These are phyloP conservation scores for Psilocybe subaeruginosa DNA, from an alignment of 768 basidiomycete species.

Conservation along the genomic window DNA sequence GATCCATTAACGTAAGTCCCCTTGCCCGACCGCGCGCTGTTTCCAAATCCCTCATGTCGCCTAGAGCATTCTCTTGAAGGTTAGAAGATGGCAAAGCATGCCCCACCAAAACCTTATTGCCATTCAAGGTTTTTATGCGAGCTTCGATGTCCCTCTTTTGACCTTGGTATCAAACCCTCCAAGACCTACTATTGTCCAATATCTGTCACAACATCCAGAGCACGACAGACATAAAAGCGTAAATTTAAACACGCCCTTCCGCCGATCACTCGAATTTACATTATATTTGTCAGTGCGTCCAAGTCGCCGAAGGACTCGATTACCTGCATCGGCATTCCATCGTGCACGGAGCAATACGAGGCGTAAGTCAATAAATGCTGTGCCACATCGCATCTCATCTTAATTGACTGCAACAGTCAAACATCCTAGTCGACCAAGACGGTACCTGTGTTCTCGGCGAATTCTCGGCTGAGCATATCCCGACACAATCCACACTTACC, in stretches of 20 bases:
- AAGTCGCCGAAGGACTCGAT: constrained; percentile 23
- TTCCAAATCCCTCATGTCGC: not conserved
- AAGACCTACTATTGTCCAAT: constrained; percentile 2
- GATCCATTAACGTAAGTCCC: constrained; percentile 1
- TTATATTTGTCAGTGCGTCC: constrained; percentile 14
- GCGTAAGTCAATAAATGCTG: constrained; percentile 8
- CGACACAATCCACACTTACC: constrained; percentile 14
- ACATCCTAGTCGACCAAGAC: constrained; percentile 23
- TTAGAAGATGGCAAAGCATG: constrained; percentile 1
- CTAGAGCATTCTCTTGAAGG: constrained; percentile 5
- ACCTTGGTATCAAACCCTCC: not conserved
- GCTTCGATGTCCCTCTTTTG: not conserved
- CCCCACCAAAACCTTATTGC: not conserved
- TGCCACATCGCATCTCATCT: not conserved
- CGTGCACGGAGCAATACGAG: constrained; percentile 23
- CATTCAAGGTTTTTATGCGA: not conserved
- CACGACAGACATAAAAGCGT: constrained; percentile 5
- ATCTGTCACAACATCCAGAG: not conserved
- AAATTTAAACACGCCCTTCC: not conserved
- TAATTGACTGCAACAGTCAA: constrained; percentile 16
- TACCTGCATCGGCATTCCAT: constrained; percentile 22
- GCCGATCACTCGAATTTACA: not conserved
- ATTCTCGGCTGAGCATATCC: constrained; percentile 20
- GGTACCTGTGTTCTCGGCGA: constrained; percentile 25
- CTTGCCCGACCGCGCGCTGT: not conserved